Conservation (phyloP, 768 basidiomycete species). For the Omphalotus guepiniiformis region DNA sequence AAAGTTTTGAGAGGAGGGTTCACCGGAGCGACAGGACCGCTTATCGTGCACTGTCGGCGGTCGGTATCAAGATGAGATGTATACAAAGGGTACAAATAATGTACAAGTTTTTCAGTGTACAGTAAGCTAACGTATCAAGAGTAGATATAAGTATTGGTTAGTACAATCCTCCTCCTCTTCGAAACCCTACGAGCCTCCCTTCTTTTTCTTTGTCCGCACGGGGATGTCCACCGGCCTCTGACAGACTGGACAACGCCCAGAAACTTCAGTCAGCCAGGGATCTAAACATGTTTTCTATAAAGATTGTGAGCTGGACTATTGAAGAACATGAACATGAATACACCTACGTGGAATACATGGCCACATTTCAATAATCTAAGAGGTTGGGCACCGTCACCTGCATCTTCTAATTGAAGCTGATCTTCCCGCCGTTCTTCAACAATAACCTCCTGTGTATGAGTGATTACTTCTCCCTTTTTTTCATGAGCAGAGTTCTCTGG, state of each 20-base stretch:
- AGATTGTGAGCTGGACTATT: too few species aligned
- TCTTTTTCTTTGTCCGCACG: conserved; percentile 31
- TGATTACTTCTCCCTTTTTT: conserved; percentile 17
- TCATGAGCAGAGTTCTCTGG: conserved; percentile 1
- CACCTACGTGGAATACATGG: conserved; percentile 86
- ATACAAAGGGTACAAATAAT: too few species aligned
- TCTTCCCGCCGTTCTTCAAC: conserved; percentile 36
- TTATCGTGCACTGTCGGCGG: too few species aligned
- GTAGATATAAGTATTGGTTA: too few species aligned
- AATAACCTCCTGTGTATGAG: conserved; percentile 27
- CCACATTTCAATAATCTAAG: conserved; percentile 73
- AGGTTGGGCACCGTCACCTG: conserved; percentile 73
- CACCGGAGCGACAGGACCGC: too few species aligned
- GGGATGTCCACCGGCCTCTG: conserved; percentile 65
- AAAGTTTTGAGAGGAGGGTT: too few species aligned
- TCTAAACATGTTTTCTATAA: conserved; percentile 81
- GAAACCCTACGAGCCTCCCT: conserved; percentile 12
- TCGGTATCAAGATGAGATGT: too few species aligned
- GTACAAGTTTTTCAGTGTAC: too few species aligned
- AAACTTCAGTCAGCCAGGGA: conserved; percentile 82
- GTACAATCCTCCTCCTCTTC: not conserved
- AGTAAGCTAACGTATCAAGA: too few species aligned
- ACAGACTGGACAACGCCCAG: conserved; percentile 85
- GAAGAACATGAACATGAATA: too few species aligned
- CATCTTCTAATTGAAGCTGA: conserved; percentile 57